Percentiles rank a stretch among this genome's conserved stretches.
Evolutionary conservation across 2,329 filamentous ascomycete genomes (phyloP).

Genomic region (Trichoderma breve): DNA sequence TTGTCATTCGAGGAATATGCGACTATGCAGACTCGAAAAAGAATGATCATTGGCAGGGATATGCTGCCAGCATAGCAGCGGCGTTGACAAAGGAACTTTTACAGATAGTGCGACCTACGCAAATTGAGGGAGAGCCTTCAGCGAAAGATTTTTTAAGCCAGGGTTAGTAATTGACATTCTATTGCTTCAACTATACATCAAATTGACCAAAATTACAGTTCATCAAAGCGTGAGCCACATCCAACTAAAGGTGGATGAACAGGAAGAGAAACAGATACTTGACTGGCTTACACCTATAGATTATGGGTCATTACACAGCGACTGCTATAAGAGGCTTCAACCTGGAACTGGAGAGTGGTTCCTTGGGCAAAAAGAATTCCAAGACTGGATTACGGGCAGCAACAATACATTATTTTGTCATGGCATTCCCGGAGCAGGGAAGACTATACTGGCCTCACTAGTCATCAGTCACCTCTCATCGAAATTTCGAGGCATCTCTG

Average conservation of each 20-base stretch:
- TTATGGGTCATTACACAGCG: neutral
- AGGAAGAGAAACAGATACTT: neutral
- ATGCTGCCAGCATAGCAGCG: neutral
- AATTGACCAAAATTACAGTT: neutral
- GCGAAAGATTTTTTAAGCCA: neutral
- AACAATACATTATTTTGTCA: neutral
- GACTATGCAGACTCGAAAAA: neutral
- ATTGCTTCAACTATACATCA: neutral
- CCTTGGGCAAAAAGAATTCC: neutral
- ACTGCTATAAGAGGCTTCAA: neutral
- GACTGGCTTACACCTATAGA: neutral
- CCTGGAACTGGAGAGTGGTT: neutral
- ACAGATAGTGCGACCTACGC: neutral
- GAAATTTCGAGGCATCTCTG: neutral
- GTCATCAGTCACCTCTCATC: neutral
- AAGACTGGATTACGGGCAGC: neutral
- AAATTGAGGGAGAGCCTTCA: neutral
- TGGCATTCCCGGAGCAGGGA: neutral
- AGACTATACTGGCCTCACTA: neutral
- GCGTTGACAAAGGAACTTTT: neutral
- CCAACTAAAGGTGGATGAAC: neutral
- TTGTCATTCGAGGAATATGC: neutral
- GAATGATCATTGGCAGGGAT: neutral
- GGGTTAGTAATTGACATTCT: neutral
- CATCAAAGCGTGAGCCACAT: neutral